Evolutionary conservation across 306 rosid species (phyloP).

Genomic region (Ormosia semicastrata): DNA sequence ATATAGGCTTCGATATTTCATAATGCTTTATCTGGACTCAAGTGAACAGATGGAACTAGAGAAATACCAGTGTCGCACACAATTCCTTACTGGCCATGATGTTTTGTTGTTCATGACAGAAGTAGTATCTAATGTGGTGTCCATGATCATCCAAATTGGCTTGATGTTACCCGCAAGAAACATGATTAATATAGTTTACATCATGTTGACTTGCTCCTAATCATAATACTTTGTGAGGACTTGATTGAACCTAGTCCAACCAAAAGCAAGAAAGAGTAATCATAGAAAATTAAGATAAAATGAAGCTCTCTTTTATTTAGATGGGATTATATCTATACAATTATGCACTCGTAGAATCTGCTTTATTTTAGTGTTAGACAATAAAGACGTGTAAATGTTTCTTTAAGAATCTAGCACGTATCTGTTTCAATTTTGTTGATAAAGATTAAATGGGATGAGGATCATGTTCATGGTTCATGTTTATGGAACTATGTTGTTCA

Average conservation of each 20-base stretch:
- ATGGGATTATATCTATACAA: too few relatives aligned
- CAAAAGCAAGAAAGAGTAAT: neutral
- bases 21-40: neutral
- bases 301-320: too few relatives aligned
- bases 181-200: conserved; percentile 18
- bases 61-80: conserved; percentile 6
- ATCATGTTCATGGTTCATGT: too few relatives aligned
- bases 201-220: conserved; percentile 13
- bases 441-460: too few relatives aligned
- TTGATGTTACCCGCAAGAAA: conserved; percentile 36
- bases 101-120: conserved; percentile 37
- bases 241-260: conserved; percentile 18
- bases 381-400: too few relatives aligned
- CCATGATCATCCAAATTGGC: conserved; percentile 39
- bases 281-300: neutral
- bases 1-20: neutral
- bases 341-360: too few relatives aligned
- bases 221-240: conserved; percentile 9
- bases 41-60: neutral
- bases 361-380: too few relatives aligned
- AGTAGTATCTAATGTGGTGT: conserved; percentile 28
- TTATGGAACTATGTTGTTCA: too few relatives aligned
- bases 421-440: too few relatives aligned
- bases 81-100: conserved; percentile 1
- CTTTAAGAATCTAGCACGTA: too few relatives aligned